phyloP scores from a whole-genome alignment of 208 protist genomes.

The Blastocrithidia nonstop region DNA sequence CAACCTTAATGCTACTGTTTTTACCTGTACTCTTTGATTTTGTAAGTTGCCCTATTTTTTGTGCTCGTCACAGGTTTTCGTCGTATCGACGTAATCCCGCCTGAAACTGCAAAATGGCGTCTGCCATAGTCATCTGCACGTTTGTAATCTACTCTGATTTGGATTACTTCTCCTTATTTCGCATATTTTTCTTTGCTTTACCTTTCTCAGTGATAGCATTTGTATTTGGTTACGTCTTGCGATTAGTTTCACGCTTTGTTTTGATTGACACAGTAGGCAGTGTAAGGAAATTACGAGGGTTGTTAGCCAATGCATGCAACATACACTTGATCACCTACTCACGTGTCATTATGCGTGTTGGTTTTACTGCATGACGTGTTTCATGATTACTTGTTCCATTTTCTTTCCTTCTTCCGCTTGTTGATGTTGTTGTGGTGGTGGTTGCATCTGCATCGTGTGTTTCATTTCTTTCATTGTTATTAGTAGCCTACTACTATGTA shows the following conservation, averaged over 20 bases:
- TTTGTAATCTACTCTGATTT: too few species aligned
- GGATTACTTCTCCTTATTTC: too few species aligned
- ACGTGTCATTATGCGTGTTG: constrained; percentile 4
- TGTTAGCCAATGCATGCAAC: too few species aligned
- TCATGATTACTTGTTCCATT: not conserved
- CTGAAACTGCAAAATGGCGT: constrained; percentile 28
- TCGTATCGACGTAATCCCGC: constrained; percentile 38
- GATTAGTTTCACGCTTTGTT: too few species aligned
- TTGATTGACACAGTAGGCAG: too few species aligned
- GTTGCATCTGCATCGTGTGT: not conserved
- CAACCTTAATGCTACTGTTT: constrained; percentile 7
- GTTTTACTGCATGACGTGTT: not conserved
- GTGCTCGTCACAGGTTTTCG: constrained; percentile 31
- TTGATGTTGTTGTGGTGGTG: not conserved
- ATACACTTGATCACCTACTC: too few species aligned
- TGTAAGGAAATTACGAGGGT: too few species aligned
- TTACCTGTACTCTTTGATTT: constrained; percentile 10
- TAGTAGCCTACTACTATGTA: too few species aligned
- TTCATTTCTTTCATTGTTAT: not conserved
- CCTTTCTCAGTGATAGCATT: too few species aligned
- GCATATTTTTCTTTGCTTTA: too few species aligned
- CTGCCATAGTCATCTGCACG: constrained; percentile 17
- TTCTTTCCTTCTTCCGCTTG: not conserved
- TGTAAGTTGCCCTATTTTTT: constrained; percentile 9
- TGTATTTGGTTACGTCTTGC: too few species aligned